Base-by-base conservation (phyloP, 441 rosid species). In the Corymbia calophylla region DNA sequence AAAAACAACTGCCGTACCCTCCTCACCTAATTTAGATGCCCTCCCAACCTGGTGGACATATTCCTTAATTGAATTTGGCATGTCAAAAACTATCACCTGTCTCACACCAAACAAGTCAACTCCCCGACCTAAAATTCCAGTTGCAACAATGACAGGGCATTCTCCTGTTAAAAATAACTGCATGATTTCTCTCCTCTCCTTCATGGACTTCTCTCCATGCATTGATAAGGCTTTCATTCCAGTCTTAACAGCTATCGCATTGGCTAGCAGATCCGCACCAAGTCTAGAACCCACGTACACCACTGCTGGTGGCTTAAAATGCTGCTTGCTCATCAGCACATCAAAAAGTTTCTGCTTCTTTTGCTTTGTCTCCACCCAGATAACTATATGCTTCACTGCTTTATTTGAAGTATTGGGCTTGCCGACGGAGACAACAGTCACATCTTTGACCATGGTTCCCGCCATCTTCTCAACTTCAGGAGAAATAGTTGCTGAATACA, bases 281-380 rank as follows among this genome's bases (percentile, higher is more conserved):
- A 94, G 93, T 89, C 95, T 94, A 66, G 97, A 97, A 93, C 97
- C 94, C 87, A 97, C 99, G 35, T 95, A 97, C 35, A 96, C 95
- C 89, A 96, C 93, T 53, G 93, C 96, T 14, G 99, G 99, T 73
- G 98, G 98, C 88, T 44, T 88, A 91, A 95, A 97, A 92, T 96
- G 98, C 90, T 95, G 94, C 92, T 94, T 92, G 93, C 99, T 97
- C 90, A 35, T 93, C 92, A 97, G 91, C 89, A 97, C 91, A 89
- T 97, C 97, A 89, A 97, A 97, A 91, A 97, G 98, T 93, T 97
- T 97, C 90, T 96, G 96, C 94, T 97, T 97, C 95, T 97, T 97
- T 35, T 94, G 95, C 95, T 97, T 97, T 29, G 97, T 89, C 91
- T 96, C 98, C 84, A 96, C 98, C 98, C 99, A 97, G 89, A 97